phyloP scores from a whole-genome alignment of 2,329 filamentous ascomycete genomes.

The Ophiostoma piceae region DNA sequence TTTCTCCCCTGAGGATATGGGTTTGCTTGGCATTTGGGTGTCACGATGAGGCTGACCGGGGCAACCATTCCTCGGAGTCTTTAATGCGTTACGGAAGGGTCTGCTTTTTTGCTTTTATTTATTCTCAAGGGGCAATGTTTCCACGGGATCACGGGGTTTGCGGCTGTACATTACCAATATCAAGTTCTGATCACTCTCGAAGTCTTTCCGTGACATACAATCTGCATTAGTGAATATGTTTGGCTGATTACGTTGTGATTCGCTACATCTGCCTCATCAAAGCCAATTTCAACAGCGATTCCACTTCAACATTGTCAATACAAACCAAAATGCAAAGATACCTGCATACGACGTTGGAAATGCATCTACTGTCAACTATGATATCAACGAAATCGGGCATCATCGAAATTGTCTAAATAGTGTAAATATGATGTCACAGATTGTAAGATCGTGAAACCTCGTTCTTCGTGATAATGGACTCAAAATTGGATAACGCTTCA shows the following conservation, averaged over 20 bases:
- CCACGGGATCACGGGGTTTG: slow-evolving; percentile 65
- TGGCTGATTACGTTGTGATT: no score
- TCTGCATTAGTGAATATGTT: no score
- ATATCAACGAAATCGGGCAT: background rate
- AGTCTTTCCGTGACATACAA: no score
- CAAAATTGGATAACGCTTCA: background rate
- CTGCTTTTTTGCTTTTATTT: slow-evolving; percentile 47
- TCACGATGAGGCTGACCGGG: slow-evolving; percentile 52
- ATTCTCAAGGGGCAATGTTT: slow-evolving; percentile 59
- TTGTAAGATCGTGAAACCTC: background rate
- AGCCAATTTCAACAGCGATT: no score
- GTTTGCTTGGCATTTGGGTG: slow-evolving; percentile 54
- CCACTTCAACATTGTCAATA: no score
- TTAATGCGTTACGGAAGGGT: slow-evolving; percentile 72
- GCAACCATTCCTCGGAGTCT: slow-evolving; percentile 48
- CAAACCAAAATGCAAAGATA: no score
- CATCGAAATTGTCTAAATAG: background rate
- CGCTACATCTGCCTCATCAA: no score
- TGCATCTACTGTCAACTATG: background rate
- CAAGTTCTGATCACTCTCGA: slow-evolving; percentile 12
- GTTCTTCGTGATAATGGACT: background rate
- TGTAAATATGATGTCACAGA: background rate
- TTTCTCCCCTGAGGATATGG: slow-evolving; percentile 37
- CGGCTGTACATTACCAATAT: slow-evolving; percentile 65
- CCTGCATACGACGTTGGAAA: no score